Base-by-base conservation (phyloP, 495 filamentous ascomycete species). In the Massariosphaeria phaeospora region DNA sequence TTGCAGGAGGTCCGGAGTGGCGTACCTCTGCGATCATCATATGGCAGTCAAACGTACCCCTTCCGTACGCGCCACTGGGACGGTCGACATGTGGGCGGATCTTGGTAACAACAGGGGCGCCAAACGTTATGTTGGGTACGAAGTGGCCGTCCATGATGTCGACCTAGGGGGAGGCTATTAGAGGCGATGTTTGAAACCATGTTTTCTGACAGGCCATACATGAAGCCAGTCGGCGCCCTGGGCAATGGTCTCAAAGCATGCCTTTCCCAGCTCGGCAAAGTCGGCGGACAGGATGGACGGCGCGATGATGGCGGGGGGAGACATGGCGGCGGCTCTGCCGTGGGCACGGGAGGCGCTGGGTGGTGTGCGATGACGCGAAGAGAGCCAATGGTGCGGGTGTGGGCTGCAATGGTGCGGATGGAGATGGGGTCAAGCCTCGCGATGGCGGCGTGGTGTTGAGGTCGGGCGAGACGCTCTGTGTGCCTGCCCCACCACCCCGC, bases 11-110 rank as follows among this genome's bases (percentile, higher is more conserved):
- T 20, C 47, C 7, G 44, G 25, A 27, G 30, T 10, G 10, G 50
- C 55, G 38, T 77, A 93, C 90, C 87, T 98, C 93, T 63, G 86
- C 83, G 63, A 98, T 95, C 93, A 98, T 98, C 94, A 98, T 97
- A 70, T 98, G 93, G 79, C 93, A 98, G 72, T 98, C 93, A 64
- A 98, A 98, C 24, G 93, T 96, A 21, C 93, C 93, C 64, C 81
- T 84, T 3, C 84, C 86, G 59, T 81, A 70, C 30, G 74, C 71
- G 52, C 71, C 57, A 35, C 63, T 68, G 2, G 79, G 84, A 21
- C 78, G 74, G 36, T 84, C 82, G 48, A 98, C 89, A 63, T 94
- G 84, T 33, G 79, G 76, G 31, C 93, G 84, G 50, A 98, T 93
- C 73, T 89, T 94, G 48, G 85, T 89, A 8, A 98, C 93, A 18